Conservation (phyloP, 2,329 filamentous ascomycete species). For the Colletotrichum higginsianum region DNA sequence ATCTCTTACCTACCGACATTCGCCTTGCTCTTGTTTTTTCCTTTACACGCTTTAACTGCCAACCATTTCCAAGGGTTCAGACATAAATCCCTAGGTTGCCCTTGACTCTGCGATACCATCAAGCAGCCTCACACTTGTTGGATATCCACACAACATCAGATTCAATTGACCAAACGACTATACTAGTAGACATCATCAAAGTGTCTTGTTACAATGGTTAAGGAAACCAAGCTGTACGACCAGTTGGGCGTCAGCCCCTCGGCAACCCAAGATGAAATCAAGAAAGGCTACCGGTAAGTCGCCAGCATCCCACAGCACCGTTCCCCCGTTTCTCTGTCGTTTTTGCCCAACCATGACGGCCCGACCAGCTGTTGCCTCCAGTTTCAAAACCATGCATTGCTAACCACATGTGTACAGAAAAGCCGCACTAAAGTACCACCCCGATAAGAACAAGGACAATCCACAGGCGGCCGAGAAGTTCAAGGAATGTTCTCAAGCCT, state of each 20-base stretch:
- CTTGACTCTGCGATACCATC: conserved; percentile 2
- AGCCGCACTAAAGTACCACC: conserved; percentile 91
- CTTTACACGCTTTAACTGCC: conserved; percentile 39
- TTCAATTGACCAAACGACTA: conserved; percentile 22
- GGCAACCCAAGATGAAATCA: conserved; percentile 93
- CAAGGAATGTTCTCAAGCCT: conserved; percentile 97
- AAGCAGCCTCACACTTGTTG: conserved; percentile 14
- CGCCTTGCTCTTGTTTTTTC: conserved; percentile 39
- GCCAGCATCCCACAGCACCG: conserved; percentile 23
- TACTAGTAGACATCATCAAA: conserved; percentile 11
- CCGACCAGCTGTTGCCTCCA: conserved; percentile 10
- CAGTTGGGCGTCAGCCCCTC: conserved; percentile 83
- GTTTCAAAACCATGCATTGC: conserved; percentile 42
- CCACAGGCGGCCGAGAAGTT: conserved; percentile 91
- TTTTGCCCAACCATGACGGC: conserved; percentile 23
- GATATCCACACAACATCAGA: conserved; percentile 1
- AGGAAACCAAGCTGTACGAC: conserved; percentile 97
- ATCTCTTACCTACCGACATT: not conserved
- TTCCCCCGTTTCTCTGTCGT: conserved; percentile 13
- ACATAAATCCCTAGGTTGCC: conserved; percentile 13
- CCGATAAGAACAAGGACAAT: conserved; percentile 98
- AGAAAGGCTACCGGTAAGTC: conserved; percentile 90
- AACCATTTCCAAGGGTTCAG: conserved; percentile 19
- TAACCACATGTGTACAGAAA: conserved; percentile 72
- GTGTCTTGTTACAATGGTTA: conserved; percentile 78